Evolutionary conservation across 1,284 basidiomycete species (phyloP), one percentile per base, ranked within the genome.

Genomic region (Blastosporella zonata): DNA sequence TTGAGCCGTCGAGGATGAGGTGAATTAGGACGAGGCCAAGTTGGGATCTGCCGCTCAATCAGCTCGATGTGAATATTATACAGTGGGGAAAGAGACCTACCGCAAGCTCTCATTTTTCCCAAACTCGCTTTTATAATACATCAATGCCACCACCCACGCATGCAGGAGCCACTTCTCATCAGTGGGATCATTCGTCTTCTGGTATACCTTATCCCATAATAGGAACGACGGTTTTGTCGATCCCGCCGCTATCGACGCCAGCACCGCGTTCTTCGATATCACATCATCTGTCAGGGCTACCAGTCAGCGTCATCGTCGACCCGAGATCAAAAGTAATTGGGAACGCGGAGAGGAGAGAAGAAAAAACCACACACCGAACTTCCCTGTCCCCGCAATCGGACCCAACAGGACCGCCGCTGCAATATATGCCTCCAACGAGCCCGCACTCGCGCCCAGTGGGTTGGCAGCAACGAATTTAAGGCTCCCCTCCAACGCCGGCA

Each of bases 191-290:
- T 70, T 69, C 4, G 87, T 59, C 63, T 90, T 93, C 48, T 84
- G 79, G 62, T 93, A 93, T 0, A 90, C 82, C 65, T 90, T 93
- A 49, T 94, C 92, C 79, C 82, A 91, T 17, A 95, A 61, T 33
- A 97, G 63, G 69, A 96, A 96, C 1, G 87, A 87, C 0, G 92
- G 89, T 62, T 93, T 96, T 5, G 74, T 64, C 1, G 74, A 63
- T 1, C 70, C 71, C 6, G 73, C 60, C 6, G 66, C 60, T 8
- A 86, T 64, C 0, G 72, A 67, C 37, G 77, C 72, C 8, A 81
- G 56, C 0, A 66, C 67, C 15, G 74, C 41, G 60, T 81, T 72
- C 43, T 56, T 57, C 6, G 57, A 49, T 13, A 62, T 54, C n/a
- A 55, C 46, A 46, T 67, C 65, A 34, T 65, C 72, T 73, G 42